These are phyloP conservation scores for Monilinia aucupariae DNA, from an alignment of 2,329 filamentous ascomycete species.

Conservation along the genomic window DNA sequence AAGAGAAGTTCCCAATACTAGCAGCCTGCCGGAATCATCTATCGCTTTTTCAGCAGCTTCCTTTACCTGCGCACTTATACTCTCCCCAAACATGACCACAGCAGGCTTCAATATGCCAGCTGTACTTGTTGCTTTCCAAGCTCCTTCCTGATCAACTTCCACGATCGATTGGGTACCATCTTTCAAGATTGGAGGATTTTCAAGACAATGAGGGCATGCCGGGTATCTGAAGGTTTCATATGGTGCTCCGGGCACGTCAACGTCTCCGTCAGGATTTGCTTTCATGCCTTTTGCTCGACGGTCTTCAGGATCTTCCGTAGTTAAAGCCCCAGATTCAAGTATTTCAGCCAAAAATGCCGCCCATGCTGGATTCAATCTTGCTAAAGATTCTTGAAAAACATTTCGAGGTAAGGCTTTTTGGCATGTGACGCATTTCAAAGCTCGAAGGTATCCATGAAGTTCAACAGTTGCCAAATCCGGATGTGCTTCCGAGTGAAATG, in stretches of 20 bases:
- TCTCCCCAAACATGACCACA: conserved; percentile 96
- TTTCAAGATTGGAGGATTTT: conserved; percentile 50
- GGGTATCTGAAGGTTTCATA: conserved; percentile 91
- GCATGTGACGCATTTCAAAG: conserved; percentile 77
- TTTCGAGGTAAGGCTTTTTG: conserved; percentile 63
- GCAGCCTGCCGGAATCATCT: conserved; percentile 66
- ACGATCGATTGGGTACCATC: conserved; percentile 55
- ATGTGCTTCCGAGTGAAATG: conserved; percentile 77
- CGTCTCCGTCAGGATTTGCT: conserved; percentile 90
- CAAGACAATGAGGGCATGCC: conserved; percentile 74
- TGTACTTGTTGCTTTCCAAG: conserved; percentile 60
- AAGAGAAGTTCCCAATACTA: conserved; percentile 82
- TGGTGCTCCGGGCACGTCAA: conserved; percentile 79
- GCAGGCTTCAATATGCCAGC: conserved; percentile 86
- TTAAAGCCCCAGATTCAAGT: conserved; percentile 66
- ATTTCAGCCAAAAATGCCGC: conserved; percentile 67
- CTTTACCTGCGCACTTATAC: conserved; percentile 66
- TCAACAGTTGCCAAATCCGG: conserved; percentile 71
- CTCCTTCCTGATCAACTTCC: conserved; percentile 72
- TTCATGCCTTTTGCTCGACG: conserved; percentile 64
- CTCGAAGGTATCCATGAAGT: conserved; percentile 84
- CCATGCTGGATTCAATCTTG: conserved; percentile 82
- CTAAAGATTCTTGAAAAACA: conserved; percentile 69
- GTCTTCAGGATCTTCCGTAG: conserved; percentile 70
- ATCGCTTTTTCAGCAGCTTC: conserved; percentile 71